Base-by-base conservation (phyloP, 257 asterid genomes). In the Galeopsis tetrahit region DNA sequence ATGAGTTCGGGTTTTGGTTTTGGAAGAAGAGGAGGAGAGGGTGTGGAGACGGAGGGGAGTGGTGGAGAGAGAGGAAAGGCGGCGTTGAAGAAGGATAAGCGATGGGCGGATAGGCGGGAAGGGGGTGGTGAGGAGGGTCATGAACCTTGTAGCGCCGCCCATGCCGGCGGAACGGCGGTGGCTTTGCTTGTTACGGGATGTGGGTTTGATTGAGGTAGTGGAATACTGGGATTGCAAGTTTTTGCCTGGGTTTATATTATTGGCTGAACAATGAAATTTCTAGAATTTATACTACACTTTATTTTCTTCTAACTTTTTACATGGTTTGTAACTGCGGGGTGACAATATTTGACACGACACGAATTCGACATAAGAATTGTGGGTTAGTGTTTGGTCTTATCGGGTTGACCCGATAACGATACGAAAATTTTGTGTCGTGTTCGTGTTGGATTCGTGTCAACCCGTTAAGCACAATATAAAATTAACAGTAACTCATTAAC, bases 141-240 rank as follows among this genome's bases (percentile, higher is more conserved):
- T 69, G 71, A 90, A 84, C 86, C 89, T 85, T 78, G 88, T 82
- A 21, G 91, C 89, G 86, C 93, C 91, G 84, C 90, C 84, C 97
- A 90, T 90, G 49, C 11, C 72, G 78, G 80, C 82, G 77, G 81
- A 17, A 70, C 70, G 43, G 70, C 36, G 76, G 79, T 51, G 76
- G 64, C 61, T 67, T 31, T 10, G 46, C 60, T 51, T 14, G 34
- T 64, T 17, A 14, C 61, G 66, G 10, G 49, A 43, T 70, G 78
- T 53, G 72, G 79, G 69, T 76, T 73, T 66, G 53, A 38, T 51
- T 39, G 28, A 21, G 28, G 1, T 39, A 14, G 32, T 14, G 1
- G 64, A 31, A 55, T 32, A 53, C 56, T 40, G 69, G 60, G 35
- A 13, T 43, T 31, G 71, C 75, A 63, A 62, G 78, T 39, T 53